Conservation (phyloP, 2,329 filamentous ascomycete species). For the Rutstroemia sp. region DNA sequence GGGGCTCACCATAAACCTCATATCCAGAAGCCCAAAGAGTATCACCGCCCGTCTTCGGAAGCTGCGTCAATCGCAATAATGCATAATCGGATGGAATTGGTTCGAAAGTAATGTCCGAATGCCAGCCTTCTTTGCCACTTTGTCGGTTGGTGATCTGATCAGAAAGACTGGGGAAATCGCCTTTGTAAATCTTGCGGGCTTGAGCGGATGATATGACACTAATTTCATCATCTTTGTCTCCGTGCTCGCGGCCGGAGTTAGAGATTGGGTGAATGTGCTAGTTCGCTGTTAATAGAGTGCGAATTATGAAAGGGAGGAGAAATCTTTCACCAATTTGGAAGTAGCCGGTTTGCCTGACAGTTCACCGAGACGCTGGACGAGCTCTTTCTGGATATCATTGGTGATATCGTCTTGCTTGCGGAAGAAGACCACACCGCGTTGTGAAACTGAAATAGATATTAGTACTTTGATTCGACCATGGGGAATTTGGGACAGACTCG, state of each 20-base stretch:
- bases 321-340: slow-evolving; percentile 36
- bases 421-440: slow-evolving; percentile 65
- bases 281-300: background rate
- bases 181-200: slow-evolving; percentile 43
- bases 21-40: slow-evolving; percentile 63
- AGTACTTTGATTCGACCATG: background rate
- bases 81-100: slow-evolving; percentile 57
- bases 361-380: slow-evolving; percentile 53
- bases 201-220: slow-evolving; percentile 55
- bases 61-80: slow-evolving; percentile 28
- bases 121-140: slow-evolving; percentile 43
- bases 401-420: slow-evolving; percentile 53
- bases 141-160: slow-evolving; percentile 38
- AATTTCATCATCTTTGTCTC: slow-evolving; percentile 51
- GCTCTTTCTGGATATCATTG: slow-evolving; percentile 57
- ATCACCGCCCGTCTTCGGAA: slow-evolving; percentile 32
- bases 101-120: slow-evolving; percentile 60
- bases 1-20: slow-evolving; percentile 49
- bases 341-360: slow-evolving; percentile 48
- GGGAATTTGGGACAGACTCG: slow-evolving; percentile 21
- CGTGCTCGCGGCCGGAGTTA: slow-evolving; percentile 45
- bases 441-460: slow-evolving; percentile 44
- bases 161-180: slow-evolving; percentile 25
- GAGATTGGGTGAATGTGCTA: slow-evolving; percentile 51
- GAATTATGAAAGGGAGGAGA: background rate